Base-by-base conservation (phyloP, 495 filamentous ascomycete species). In the Durotheca rogersii region DNA sequence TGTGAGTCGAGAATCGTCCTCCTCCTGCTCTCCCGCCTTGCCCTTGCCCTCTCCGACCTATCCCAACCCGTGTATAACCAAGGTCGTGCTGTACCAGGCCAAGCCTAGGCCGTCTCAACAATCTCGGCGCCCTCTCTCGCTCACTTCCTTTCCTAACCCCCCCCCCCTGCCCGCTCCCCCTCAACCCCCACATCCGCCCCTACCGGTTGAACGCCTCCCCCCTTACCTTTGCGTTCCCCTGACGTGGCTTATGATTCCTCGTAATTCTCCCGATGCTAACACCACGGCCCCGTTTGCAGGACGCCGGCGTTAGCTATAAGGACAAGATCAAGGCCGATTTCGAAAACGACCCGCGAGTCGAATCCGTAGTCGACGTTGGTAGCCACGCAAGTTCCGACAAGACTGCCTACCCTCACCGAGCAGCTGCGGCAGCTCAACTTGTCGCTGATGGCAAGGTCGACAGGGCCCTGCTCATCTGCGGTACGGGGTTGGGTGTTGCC, bases 401-500 rank as follows among this genome's bases (percentile, higher is more conserved):
- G 66, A 92, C 86, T 7, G 86, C 87, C 31, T 94, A 94, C 66
- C 88, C 89, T 2, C 85, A 89, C 72, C 77, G 87, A 42, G 88
- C 88, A 39, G 85, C 87, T 23, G 77, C 77, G 39, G 87, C 86
- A 7, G 83, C 73, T 31, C 72, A 84, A 61, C 77, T 86, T 15
- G 82, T 91, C 51, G 75, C 73, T 16, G 73, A 77, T 19, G 88
- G 88, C 60, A 73, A 82, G 66, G 82, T 77, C 14, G 89, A 94
- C 67, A 83, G 89, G 25, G 89, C 87, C 1, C 77, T 94, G 33
- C 78, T 92, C 60, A 89, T 94, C 74, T 94, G 89, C 71, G 88
- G 89, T 7, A 94, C 89, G 3, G 89, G 89, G 2, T 77, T 94
- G 19, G 89, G 89, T 3, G 89, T 94, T 7, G 88, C 89, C 51